phyloP scores from a whole-genome alignment of 441 rosid genomes.

The Erysimum cheiri region DNA sequence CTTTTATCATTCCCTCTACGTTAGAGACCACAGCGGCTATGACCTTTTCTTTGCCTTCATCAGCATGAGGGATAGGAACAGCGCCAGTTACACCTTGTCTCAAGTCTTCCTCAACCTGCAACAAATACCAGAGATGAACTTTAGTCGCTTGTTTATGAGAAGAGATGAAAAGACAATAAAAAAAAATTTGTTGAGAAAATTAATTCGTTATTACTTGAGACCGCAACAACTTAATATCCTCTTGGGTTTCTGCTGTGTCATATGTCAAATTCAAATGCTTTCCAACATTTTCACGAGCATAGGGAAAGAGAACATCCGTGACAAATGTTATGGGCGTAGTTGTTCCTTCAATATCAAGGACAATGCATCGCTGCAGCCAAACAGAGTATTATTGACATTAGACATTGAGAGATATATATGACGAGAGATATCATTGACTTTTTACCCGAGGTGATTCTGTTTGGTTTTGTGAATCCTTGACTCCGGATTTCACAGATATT shows the following conservation, averaged over 20 bases:
- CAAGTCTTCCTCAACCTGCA: slow-evolving; percentile 83
- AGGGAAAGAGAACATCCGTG: slow-evolving; percentile 88
- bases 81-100: slow-evolving; percentile 68
- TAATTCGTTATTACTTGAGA: slow-evolving; percentile 62
- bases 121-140: slow-evolving; percentile 37
- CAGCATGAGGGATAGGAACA: slow-evolving; percentile 68
- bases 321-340: slow-evolving; percentile 96
- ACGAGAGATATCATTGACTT: slow-evolving; percentile 14
- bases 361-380: slow-evolving; percentile 72
- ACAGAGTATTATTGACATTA: slow-evolving; percentile 23
- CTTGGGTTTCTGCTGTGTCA: slow-evolving; percentile 76
- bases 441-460: slow-evolving; percentile 57
- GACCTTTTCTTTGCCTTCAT: slow-evolving; percentile 78
- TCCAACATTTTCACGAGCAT: slow-evolving; percentile 85
- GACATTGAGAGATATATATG: not conserved
- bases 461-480: slow-evolving; percentile 51
- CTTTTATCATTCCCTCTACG: slow-evolving; percentile 89
- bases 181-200: slow-evolving; percentile 12
- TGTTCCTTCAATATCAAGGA: slow-evolving; percentile 98
- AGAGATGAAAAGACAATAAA: not conserved
- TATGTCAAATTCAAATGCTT: slow-evolving; percentile 78
- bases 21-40: slow-evolving; percentile 87
- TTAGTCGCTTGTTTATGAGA: slow-evolving; percentile 22
- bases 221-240: slow-evolving; percentile 74
- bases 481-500: slow-evolving; percentile 49